Percentiles rank a stretch among this genome's conserved stretches.
Conservation (phyloP, 202 grass and related monocot species). For the Setaria italica region DNA sequence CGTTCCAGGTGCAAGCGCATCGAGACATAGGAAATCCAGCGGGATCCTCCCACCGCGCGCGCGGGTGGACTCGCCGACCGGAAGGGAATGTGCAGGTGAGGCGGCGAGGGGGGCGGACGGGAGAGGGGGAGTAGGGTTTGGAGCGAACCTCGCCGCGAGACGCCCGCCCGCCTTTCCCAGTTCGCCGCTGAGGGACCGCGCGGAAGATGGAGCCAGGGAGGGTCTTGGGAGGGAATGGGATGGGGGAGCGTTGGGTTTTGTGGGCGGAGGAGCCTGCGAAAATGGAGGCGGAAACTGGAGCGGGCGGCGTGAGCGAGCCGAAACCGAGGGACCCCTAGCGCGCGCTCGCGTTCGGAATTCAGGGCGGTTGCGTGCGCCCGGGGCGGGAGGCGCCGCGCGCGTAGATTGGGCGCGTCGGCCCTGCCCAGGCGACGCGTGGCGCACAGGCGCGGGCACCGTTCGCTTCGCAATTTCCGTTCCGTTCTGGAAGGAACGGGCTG, state of each 20-base stretch:
- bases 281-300: background rate
- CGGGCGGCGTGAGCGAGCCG: too few species aligned
- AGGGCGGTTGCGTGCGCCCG: background rate
- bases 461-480: too few species aligned
- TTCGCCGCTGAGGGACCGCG: background rate
- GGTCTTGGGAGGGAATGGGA: background rate
- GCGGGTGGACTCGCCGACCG: background rate
- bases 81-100: background rate
- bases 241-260: background rate
- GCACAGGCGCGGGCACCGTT: too few species aligned
- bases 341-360: too few species aligned
- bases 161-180: background rate
- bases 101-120: background rate
- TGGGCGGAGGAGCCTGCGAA: constrained; percentile 43
- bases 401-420: background rate
- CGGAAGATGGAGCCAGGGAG: background rate
- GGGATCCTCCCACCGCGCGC: background rate
- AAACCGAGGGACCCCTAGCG: too few species aligned
- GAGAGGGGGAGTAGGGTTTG: constrained; percentile 6
- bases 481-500: too few species aligned
- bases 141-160: constrained; percentile 44
- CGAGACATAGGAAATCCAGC: background rate
- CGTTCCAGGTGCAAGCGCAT: background rate
- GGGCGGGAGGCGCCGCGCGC: constrained; percentile 2
- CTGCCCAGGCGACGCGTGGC: background rate